These are phyloP conservation scores for Pseudevernia furfuracea DNA, from an alignment of 495 filamentous ascomycete genomes.

Conservation along the genomic window DNA sequence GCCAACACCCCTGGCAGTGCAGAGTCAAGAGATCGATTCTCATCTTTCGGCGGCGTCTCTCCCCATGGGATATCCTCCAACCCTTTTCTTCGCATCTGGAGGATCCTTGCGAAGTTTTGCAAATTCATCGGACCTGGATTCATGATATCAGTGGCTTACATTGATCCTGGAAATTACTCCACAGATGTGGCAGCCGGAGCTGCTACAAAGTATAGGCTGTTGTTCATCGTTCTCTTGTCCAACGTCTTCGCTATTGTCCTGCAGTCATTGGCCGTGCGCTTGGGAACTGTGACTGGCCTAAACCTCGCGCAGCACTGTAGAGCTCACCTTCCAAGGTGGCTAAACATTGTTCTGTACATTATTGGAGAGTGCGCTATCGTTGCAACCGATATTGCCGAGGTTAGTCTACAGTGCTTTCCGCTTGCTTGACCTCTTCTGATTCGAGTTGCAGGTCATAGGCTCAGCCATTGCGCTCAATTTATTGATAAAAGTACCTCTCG, in stretches of 20 bases:
- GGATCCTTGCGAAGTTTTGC: conserved; percentile 52
- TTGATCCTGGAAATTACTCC: conserved; percentile 80
- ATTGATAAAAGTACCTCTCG: conserved; percentile 69
- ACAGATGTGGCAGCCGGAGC: conserved; percentile 74
- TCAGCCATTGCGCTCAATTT: conserved; percentile 87
- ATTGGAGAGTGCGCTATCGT: conserved; percentile 76
- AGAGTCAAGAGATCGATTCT: not conserved
- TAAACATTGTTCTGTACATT: conserved; percentile 65
- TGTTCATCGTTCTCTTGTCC: conserved; percentile 75
- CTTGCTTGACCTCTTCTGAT: conserved; percentile 8
- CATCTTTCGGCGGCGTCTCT: not conserved
- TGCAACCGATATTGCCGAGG: conserved; percentile 86
- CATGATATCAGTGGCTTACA: conserved; percentile 71
- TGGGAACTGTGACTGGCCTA: conserved; percentile 77
- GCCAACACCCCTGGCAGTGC: not conserved
- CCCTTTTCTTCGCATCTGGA: conserved; percentile 27
- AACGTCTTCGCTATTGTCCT: conserved; percentile 81
- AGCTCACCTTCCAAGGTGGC: conserved; percentile 66
- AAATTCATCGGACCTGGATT: conserved; percentile 84
- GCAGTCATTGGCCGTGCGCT: conserved; percentile 73
- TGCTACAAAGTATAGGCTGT: conserved; percentile 54
- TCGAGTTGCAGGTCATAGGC: conserved; percentile 64
- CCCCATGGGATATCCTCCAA: conserved; percentile 3
- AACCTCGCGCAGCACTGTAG: conserved; percentile 74
- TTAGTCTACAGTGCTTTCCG: conserved; percentile 18